These are phyloP conservation scores for Geoglossum glabrum DNA, from an alignment of 495 filamentous ascomycete species.

Conservation along the genomic window DNA sequence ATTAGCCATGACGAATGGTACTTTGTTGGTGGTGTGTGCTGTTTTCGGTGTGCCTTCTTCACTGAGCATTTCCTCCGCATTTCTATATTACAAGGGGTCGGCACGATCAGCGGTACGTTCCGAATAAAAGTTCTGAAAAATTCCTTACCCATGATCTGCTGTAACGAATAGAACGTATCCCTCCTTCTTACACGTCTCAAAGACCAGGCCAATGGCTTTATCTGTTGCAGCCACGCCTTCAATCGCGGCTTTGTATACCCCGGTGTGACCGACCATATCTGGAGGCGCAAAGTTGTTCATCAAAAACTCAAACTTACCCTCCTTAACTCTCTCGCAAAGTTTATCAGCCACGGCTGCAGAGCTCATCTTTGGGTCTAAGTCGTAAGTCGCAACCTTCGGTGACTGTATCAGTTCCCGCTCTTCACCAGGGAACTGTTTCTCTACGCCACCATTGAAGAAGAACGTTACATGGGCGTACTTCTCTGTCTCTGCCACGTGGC, in stretches of 20 bases:
- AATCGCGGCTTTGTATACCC: slow-evolving; percentile 92
- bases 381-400: slow-evolving; percentile 82
- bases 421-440: slow-evolving; percentile 88
- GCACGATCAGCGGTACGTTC: neutral
- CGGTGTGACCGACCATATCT: slow-evolving; percentile 98
- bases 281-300: slow-evolving; percentile 99
- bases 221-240: slow-evolving; percentile 70
- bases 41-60: slow-evolving; percentile 91
- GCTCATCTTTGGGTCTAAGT: slow-evolving; percentile 91
- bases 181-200: slow-evolving; percentile 78
- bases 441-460: slow-evolving; percentile 98
- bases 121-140: neutral
- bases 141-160: slow-evolving; percentile 65
- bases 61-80: slow-evolving; percentile 98
- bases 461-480: slow-evolving; percentile 99
- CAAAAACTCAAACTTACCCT: slow-evolving; percentile 73
- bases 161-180: slow-evolving; percentile 88
- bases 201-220: slow-evolving; percentile 77
- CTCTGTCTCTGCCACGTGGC: slow-evolving; percentile 94
- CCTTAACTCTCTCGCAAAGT: slow-evolving; percentile 60
- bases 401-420: slow-evolving; percentile 56
- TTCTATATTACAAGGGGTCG: slow-evolving; percentile 24
- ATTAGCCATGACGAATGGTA: slow-evolving; percentile 96
- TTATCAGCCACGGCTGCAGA: slow-evolving; percentile 72
- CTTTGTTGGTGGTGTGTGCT: slow-evolving; percentile 90